Evolutionary conservation across 176 grass and related monocot species (phyloP), one percentile per base, ranked within the genome.

Genomic region (Bonia amplexicaulis): DNA sequence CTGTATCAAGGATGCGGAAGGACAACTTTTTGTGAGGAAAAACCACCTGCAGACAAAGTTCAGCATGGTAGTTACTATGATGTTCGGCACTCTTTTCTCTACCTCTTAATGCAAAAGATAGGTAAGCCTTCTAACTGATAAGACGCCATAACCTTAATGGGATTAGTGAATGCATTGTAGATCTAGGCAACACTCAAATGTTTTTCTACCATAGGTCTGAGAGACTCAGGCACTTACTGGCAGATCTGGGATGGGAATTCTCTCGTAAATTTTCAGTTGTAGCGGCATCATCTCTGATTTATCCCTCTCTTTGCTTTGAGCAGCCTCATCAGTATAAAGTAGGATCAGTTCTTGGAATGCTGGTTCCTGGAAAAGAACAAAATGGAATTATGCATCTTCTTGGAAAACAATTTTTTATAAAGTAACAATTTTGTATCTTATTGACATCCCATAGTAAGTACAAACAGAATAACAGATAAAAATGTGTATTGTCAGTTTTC

Each of bases 21-120:
- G 93, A 98, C 57, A 98, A 66, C 61, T 98, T 95, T 79, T 98
- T 98, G 86, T 98, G 91, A 77, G 96, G 96, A 22, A 98, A 98
- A 89, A 98, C 93, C 65, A 98, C 96, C 96, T 98, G 79, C 77
- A 92, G 1, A 47, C 2, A 77, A 90, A 72, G 9, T 39, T 77
- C 60, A 78, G 10, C 39, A 23, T 82, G 66, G 8, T 69, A 64
- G 45, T 85, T 40, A 88, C 19, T 73, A 73, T 57, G 47, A 8
- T 67, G 7, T 54, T 66, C 17, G 1, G 60, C 75, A 58, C 17
- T 49, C 17, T 49, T 27, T 19, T n/a, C 53, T 80, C 52, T 59
- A 59, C 57, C 57, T 59, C 7, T 41, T 37, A 81, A 52, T 13
- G 35, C 22, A 25, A 59, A 58, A 23, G 57, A 59, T 59, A 59